Conservation (phyloP, 345 rosid species). For the Citrus hindsii region DNA sequence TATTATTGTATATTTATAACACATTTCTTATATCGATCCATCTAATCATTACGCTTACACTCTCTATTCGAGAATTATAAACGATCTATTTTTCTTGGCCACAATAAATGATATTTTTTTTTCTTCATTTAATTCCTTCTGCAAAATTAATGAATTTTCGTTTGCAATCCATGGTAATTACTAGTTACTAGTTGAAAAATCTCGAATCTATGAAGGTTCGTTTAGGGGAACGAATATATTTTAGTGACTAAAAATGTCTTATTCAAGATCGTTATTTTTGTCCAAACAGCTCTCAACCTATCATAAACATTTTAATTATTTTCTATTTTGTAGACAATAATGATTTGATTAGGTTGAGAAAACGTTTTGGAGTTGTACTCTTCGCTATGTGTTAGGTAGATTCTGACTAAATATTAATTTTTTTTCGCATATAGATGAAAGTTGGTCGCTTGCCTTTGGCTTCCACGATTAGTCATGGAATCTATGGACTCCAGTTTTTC, state of each 20-base stretch:
- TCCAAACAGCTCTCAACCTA: neutral
- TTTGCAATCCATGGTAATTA: neutral
- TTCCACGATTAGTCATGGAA: neutral
- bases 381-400: neutral
- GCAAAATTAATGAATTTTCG: neutral
- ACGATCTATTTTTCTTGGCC: too few species aligned
- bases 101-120: neutral
- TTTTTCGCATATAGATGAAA: neutral
- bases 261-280: neutral
- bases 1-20: too few species aligned
- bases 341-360: neutral
- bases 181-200: neutral
- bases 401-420: neutral
- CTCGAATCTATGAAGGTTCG: neutral
- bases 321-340: too few species aligned
- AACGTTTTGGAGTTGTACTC: neutral
- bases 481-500: neutral
- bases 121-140: neutral
- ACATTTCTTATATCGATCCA: too few species aligned
- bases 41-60: too few species aligned
- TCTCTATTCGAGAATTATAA: too few species aligned
- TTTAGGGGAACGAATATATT: neutral
- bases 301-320: too few species aligned
- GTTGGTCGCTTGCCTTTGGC: neutral
- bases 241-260: neutral